Percentiles rank a stretch among this genome's conserved stretches.
Evolutionary conservation across 768 basidiomycete genomes (phyloP).

Genomic region (Obba rivulosa): DNA sequence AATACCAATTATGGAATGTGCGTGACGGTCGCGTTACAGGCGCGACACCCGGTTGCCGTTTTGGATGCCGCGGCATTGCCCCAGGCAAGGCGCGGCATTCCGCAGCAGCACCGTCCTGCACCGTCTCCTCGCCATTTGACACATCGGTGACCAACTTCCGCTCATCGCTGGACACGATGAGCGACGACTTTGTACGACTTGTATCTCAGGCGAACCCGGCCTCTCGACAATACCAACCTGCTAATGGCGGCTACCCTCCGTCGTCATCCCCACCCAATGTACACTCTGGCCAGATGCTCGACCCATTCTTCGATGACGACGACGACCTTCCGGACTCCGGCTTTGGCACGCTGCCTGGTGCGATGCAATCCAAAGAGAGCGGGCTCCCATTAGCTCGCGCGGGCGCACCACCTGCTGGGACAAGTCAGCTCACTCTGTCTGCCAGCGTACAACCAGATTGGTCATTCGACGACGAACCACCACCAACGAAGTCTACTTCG

Average conservation of each 20-base stretch:
- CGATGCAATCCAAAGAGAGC: conserved; percentile 42
- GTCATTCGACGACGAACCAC: conserved; percentile 64
- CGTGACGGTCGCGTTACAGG: too few relatives aligned
- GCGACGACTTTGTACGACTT: conserved; percentile 69
- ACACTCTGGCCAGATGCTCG: conserved; percentile 47
- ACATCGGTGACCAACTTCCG: neutral
- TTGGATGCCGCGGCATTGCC: too few relatives aligned
- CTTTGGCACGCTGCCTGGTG: conserved; percentile 45
- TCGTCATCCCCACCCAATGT: conserved; percentile 25
- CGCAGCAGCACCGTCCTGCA: neutral
- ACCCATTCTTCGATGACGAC: conserved; percentile 90
- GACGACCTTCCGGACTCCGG: conserved; percentile 65
- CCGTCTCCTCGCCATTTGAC: neutral
- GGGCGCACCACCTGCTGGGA: conserved; percentile 57
- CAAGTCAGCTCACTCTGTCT: conserved; percentile 40
- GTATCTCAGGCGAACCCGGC: conserved; percentile 72
- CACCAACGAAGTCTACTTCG: conserved; percentile 4
- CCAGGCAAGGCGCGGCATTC: neutral
- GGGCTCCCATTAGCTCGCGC: conserved; percentile 51
- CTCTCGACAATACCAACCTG: conserved; percentile 42
- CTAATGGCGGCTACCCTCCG: conserved; percentile 59
- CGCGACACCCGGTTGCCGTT: too few relatives aligned
- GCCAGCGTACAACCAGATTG: conserved; percentile 58
- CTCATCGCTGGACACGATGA: conserved; percentile 38
- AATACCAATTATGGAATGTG: too few relatives aligned